Conservation (phyloP, 257 asterid species). For the Scutellaria galericulata region DNA sequence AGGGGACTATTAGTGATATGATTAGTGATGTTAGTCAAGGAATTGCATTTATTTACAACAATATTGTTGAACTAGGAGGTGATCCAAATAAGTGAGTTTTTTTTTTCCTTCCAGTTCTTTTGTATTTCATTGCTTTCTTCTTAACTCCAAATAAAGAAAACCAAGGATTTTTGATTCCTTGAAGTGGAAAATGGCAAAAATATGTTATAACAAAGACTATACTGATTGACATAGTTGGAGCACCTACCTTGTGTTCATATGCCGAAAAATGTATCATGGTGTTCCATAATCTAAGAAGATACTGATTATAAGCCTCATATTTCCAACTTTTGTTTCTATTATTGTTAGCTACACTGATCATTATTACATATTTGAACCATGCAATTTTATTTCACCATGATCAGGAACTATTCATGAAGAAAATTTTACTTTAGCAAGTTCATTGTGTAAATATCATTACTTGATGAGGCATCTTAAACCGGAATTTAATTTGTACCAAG, state of each 20-base stretch:
- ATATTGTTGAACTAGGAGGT: constrained; percentile 79
- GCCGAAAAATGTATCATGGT: background rate
- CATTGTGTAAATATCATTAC: constrained; percentile 15
- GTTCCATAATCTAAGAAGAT: background rate
- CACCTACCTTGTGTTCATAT: constrained; percentile 4
- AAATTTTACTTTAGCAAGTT: constrained; percentile 2
- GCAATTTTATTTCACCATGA: background rate
- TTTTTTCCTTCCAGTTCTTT: background rate
- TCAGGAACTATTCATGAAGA: background rate
- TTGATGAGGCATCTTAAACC: constrained; percentile 4
- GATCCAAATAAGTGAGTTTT: constrained; percentile 76
- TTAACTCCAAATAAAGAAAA: constrained; percentile 11
- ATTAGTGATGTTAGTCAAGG: constrained; percentile 81
- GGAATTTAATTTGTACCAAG: background rate
- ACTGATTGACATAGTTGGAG: constrained; percentile 25
- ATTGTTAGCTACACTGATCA: constrained; percentile 1
- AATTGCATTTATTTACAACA: constrained; percentile 70
- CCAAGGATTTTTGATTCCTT: constrained; percentile 5
- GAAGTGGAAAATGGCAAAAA: constrained; percentile 19
- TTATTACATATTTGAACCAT: background rate
- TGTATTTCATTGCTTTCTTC: constrained; percentile 11
- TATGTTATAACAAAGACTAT: constrained; percentile 7
- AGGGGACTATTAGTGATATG: constrained; percentile 98
- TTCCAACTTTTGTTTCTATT: constrained; percentile 17
- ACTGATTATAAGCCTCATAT: background rate